Conservation (phyloP, 2,329 filamentous ascomycete species). For the Orbilia blumenaviensis region DNA sequence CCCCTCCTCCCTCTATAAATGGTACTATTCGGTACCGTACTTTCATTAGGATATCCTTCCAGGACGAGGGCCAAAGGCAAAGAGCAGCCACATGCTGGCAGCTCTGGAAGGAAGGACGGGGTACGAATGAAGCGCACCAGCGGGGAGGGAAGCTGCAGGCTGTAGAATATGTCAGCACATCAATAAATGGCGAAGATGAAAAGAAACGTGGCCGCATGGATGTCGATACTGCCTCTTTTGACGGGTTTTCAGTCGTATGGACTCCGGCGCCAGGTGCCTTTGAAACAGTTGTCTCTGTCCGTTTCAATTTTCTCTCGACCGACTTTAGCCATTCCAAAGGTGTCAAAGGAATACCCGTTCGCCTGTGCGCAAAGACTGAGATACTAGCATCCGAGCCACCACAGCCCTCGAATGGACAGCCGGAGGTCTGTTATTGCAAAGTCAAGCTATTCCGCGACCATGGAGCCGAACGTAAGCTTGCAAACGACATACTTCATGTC, state of each 20-base stretch:
- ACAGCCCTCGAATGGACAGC: constrained; percentile 63
- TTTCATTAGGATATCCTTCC: constrained; percentile 93
- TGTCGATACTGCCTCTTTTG: constrained; percentile 81
- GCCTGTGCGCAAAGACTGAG: constrained; percentile 90
- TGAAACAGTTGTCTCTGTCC: constrained; percentile 86
- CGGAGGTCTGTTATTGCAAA: constrained; percentile 92
- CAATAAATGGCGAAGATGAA: constrained; percentile 66
- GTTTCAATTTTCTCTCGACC: constrained; percentile 98
- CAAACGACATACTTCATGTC: constrained; percentile 92
- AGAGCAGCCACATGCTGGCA: constrained; percentile 87
- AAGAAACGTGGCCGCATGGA: constrained; percentile 75
- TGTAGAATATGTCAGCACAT: constrained; percentile 86
- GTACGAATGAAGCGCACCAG: constrained; percentile 94
- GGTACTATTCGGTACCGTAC: constrained; percentile 80
- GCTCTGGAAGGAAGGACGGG: constrained; percentile 93
- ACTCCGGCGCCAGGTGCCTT: constrained; percentile 75
- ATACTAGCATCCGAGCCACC: constrained; percentile 68
- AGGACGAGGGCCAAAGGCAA: constrained; percentile 90
- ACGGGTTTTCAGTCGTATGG: constrained; percentile 93
- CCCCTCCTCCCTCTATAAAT: constrained; percentile 67
- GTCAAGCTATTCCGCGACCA: constrained; percentile 97
- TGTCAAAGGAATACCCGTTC: constrained; percentile 94
- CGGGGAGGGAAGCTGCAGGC: constrained; percentile 90
- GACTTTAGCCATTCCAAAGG: constrained; percentile 99
- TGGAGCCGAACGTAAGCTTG: constrained; percentile 91